Evolutionary conservation across 2,329 filamentous ascomycete genomes (phyloP).

Genomic region (Fusarium sp.): DNA sequence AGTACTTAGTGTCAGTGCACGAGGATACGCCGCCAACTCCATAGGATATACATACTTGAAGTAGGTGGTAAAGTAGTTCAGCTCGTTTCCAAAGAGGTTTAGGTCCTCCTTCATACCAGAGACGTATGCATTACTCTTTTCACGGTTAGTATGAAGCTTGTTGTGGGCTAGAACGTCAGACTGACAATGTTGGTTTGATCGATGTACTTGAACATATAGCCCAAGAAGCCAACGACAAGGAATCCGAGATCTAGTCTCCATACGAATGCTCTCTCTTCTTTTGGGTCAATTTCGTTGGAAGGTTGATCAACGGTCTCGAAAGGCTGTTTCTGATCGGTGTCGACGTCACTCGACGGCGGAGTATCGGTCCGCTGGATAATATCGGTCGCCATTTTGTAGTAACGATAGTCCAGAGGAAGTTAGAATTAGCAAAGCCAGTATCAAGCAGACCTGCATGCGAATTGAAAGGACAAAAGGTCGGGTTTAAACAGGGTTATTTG

Average conservation of each 20-base stretch:
- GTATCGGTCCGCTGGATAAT: neutral
- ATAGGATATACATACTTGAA: neutral
- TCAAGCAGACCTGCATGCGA: too few relatives aligned
- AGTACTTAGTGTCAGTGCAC: neutral
- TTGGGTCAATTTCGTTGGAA: neutral
- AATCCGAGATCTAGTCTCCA: neutral
- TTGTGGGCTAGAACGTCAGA: neutral
- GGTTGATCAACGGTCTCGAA: neutral
- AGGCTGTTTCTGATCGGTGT: neutral
- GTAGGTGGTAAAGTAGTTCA: constrained; percentile 24
- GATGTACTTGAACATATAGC: constrained; percentile 33
- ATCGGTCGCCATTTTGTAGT: neutral
- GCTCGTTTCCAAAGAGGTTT: constrained; percentile 17
- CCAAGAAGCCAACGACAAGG: constrained; percentile 17
- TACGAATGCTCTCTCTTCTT: neutral
- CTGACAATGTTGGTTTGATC: constrained; percentile 28
- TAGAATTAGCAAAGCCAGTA: neutral
- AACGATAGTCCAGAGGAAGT: too few relatives aligned
- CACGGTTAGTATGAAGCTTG: neutral
- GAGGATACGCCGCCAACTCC: neutral
- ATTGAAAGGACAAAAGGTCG: neutral
- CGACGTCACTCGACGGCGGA: neutral
- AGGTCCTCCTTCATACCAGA: constrained; percentile 30
- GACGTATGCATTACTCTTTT: constrained; percentile 22
- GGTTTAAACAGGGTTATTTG: neutral